phyloP scores from a whole-genome alignment of 1,284 basidiomycete species.

The Fistulina hepatica region DNA sequence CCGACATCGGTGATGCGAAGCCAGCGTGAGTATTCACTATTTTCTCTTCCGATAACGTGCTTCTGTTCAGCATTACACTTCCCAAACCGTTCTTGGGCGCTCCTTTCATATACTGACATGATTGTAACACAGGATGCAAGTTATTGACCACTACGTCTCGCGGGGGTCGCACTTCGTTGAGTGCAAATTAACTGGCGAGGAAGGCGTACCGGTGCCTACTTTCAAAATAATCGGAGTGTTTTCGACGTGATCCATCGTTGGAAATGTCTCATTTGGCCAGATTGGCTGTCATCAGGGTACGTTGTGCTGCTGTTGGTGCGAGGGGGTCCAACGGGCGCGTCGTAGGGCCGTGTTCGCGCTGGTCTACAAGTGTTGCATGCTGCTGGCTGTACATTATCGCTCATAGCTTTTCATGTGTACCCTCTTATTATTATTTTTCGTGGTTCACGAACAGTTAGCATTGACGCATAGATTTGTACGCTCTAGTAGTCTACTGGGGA shows the following conservation, averaged over 20 bases:
- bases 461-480: no score
- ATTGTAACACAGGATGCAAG: constrained; percentile 3
- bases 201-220: constrained; percentile 57
- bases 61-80: constrained; percentile 3
- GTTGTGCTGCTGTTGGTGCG: no score
- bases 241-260: constrained; percentile 44
- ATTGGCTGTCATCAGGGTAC: no score
- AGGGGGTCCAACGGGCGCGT: no score
- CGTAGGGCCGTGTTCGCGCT: no score
- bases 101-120: constrained; percentile 13
- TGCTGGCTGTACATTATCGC: no score
- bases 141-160: constrained; percentile 72
- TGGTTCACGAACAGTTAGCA: no score
- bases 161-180: constrained; percentile 81
- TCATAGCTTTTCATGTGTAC: no score
- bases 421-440: no score
- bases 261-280: no score
- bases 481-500: no score
- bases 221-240: constrained; percentile 86
- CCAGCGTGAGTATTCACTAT: constrained; percentile 39
- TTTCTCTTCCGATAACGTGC: constrained; percentile 6
- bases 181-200: constrained; percentile 70
- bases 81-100: constrained; percentile 8
- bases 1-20: constrained; percentile 34
- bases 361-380: no score